Conservation (phyloP, 1,139 yeast species). For the Pichia sorboxylosa region DNA sequence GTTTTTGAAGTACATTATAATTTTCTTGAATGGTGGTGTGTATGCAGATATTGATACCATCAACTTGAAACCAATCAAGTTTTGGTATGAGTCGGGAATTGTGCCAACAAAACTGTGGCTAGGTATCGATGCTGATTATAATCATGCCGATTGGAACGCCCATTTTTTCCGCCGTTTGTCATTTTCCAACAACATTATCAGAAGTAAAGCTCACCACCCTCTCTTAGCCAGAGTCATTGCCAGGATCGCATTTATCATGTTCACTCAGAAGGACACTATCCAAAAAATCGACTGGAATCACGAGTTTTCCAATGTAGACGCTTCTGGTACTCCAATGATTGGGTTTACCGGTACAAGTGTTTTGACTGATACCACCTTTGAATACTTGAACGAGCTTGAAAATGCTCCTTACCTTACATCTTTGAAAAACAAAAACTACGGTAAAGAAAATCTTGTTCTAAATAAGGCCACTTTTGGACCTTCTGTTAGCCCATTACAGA, state of each 20-base stretch:
- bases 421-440: conserved; percentile 42
- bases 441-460: conserved; percentile 2
- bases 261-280: conserved; percentile 22
- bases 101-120: conserved; percentile 26
- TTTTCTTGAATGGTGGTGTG: conserved; percentile 61
- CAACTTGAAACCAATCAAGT: conserved; percentile 37
- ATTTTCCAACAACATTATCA: conserved; percentile 60
- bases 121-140: conserved; percentile 67
- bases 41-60: conserved; percentile 65
- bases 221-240: conserved; percentile 21
- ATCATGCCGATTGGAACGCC: conserved; percentile 54
- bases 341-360: conserved; percentile 69
- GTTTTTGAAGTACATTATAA: conserved; percentile 53
- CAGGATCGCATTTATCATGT: conserved; percentile 17
- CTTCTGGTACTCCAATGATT: conserved; percentile 34
- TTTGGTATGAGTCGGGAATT: conserved; percentile 26
- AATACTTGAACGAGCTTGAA: conserved; percentile 46
- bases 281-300: conserved; percentile 31
- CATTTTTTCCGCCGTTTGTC: conserved; percentile 54
- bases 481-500: conserved; percentile 11
- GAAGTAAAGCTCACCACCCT: conserved; percentile 22
- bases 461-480: conserved; percentile 18
- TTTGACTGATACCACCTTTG: conserved; percentile 64
- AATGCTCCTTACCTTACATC: conserved; percentile 53
- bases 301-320: conserved; percentile 54